Base-by-base conservation (phyloP, 192 early-diverging fungal genomes). In the Endogone sp. region DNA sequence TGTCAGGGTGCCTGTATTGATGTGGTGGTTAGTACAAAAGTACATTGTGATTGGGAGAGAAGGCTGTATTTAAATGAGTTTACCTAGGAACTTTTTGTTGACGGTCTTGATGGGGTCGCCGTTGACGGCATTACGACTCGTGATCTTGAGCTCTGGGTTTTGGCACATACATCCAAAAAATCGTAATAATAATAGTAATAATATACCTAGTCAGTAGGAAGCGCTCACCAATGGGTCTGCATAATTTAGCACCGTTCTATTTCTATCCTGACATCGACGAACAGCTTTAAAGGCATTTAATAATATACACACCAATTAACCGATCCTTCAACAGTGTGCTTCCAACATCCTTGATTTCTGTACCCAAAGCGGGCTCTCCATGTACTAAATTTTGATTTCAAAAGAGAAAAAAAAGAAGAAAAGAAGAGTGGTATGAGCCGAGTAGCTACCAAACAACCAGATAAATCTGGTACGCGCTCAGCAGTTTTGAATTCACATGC, bases 271-370 rank as follows among this genome's bases (percentile, higher is more conserved):
- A n/a, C n/a, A n/a, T n/a, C n/a, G n/a, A n/a, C n/a, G n/a, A n/a
- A n/a, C n/a, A n/a, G n/a, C n/a, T n/a, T n/a, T n/a, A n/a, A n/a
- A n/a, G n/a, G n/a, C n/a, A n/a, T n/a, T n/a, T n/a, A 44, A 11
- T 27, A 3, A 29, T 13, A 28, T 13, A 62, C 68, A 44, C 65
- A 81, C 80, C 60, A 31, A 82, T 56, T 16, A 82, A 72, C 20
- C 80, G 74, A 70, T 82, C 80, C 56, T 77, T 82, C 11, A 82
- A 24, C 21, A 79, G 32, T 10, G 69, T 73, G 54, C 80, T 82
- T 8, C 75, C 71, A 2, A 77, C 71, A 55, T 79, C 76, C 2
- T 65, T 55, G 22, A 27, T 71, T 11, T 68, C 66, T 2, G 75
- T 76, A 29, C 77, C 69, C 20, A 66, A 63, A 44, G 71, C 66